These are phyloP conservation scores for Meyerozyma elateridarum DNA, from an alignment of 1,139 yeast species.

Conservation along the genomic window DNA sequence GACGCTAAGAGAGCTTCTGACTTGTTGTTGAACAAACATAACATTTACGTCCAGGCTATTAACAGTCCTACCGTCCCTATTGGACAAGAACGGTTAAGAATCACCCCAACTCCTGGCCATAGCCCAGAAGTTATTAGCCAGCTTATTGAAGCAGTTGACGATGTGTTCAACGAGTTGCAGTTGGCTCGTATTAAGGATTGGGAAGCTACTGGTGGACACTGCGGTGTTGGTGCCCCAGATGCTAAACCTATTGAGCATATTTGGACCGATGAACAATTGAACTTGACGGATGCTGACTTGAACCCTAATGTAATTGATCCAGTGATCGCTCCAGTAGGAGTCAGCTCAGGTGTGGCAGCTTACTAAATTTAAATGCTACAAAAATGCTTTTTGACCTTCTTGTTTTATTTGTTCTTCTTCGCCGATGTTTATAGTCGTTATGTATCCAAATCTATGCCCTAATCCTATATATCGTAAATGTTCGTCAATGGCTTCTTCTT, in stretches of 20 bases:
- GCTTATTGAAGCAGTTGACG: constrained; percentile 72
- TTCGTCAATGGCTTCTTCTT: too few species aligned
- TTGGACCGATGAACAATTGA: constrained; percentile 83
- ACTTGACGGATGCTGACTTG: constrained; percentile 55
- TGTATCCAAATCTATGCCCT: constrained; percentile 2
- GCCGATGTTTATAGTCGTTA: not conserved
- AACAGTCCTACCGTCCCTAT: constrained; percentile 97
- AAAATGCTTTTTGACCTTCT: not conserved
- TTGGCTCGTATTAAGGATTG: constrained; percentile 77
- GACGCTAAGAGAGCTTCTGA: constrained; percentile 91
- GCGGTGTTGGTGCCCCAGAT: constrained; percentile 72
- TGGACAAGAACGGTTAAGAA: constrained; percentile 92
- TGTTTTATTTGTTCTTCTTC: not conserved
- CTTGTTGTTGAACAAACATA: constrained; percentile 73
- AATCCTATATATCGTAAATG: too few species aligned
- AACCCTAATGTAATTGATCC: constrained; percentile 64
- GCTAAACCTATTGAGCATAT: constrained; percentile 48
- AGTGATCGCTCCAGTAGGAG: constrained; percentile 53
- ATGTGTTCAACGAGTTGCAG: constrained; percentile 69
- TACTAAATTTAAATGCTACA: constrained; percentile 5
- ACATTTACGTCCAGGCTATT: constrained; percentile 94
- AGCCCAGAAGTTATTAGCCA: constrained; percentile 69
- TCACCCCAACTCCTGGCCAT: constrained; percentile 98
- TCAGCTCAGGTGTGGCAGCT: constrained; percentile 57
- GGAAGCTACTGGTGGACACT: constrained; percentile 75